These are phyloP conservation scores for Cytospora mali DNA, from an alignment of 2,329 filamentous ascomycete species.

Conservation along the genomic window DNA sequence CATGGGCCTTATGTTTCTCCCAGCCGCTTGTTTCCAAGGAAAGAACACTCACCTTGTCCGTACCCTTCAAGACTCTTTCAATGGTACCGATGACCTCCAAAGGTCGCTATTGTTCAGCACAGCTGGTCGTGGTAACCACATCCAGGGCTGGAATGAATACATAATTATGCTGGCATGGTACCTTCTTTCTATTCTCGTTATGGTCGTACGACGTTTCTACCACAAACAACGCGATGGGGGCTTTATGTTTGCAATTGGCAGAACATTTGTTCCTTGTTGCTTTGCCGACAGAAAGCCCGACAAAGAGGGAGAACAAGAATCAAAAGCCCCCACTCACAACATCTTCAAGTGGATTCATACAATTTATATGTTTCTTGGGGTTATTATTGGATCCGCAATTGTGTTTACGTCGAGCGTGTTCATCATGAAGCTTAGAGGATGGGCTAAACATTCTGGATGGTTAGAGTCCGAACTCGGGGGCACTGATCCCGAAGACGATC, in stretches of 20 bases:
- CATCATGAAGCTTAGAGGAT: neutral
- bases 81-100: neutral
- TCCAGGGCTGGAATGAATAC: neutral
- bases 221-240: neutral
- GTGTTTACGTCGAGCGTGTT: neutral
- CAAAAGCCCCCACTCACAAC: neutral
- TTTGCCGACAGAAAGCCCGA: neutral
- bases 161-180: neutral
- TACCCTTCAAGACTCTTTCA: neutral
- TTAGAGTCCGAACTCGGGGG: constrained; percentile 31
- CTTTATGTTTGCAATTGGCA: neutral
- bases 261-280: neutral
- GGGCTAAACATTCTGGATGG: constrained; percentile 16
- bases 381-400: neutral
- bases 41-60: neutral
- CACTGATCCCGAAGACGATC: constrained; percentile 38
- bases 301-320: neutral
- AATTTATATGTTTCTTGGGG: constrained; percentile 1
- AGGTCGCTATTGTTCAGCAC: neutral
- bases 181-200: neutral
- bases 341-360: constrained; percentile 3
- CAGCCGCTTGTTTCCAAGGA: neutral
- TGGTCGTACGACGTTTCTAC: neutral
- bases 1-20: neutral
- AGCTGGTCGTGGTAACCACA: neutral